Conservation (phyloP, 257 asterid species). For the Gentiana straminea region DNA sequence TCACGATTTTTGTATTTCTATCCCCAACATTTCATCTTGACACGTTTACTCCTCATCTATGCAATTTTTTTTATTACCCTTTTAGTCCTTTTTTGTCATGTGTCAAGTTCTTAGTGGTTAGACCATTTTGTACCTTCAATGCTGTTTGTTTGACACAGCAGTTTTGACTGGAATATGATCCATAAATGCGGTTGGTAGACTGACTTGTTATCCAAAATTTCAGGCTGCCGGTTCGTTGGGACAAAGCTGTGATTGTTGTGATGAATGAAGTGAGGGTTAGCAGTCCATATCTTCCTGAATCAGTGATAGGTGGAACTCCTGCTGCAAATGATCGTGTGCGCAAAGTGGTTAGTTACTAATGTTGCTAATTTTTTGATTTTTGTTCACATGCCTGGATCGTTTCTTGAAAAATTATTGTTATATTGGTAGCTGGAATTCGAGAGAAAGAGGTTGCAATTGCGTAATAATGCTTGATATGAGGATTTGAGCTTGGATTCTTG, state of each 20-base stretch:
- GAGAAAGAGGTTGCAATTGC: slow-evolving; percentile 33
- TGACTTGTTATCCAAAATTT: not conserved
- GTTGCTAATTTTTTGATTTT: not conserved
- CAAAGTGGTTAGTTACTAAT: slow-evolving; percentile 62
- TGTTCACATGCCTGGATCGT: not conserved
- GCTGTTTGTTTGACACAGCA: too few relatives aligned
- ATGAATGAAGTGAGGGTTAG: slow-evolving; percentile 94
- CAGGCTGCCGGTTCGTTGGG: slow-evolving; percentile 99
- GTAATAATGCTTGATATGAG: slow-evolving; percentile 15
- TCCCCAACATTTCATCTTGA: too few relatives aligned
- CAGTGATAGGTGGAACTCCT: slow-evolving; percentile 83
- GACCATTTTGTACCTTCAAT: too few relatives aligned
- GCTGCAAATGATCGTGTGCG: slow-evolving; percentile 96
- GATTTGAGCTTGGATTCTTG: not conserved
- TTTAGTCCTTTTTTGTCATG: too few relatives aligned
- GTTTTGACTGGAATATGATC: too few relatives aligned
- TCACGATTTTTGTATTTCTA: too few relatives aligned
- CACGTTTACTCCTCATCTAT: too few relatives aligned
- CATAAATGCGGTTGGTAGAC: too few relatives aligned
- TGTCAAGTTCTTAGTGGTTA: too few relatives aligned
- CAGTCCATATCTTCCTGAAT: slow-evolving; percentile 90
- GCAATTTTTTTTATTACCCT: too few relatives aligned
- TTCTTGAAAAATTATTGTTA: not conserved
- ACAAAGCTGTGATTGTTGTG: slow-evolving; percentile 77
- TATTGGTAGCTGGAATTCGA: slow-evolving; percentile 47